A percentile compares a stretch with the other conserved stretches of the same genome.
These are phyloP conservation scores for Aspergillus nidulans DNA, from an alignment of 495 filamentous ascomycete species.

Conservation along the genomic window DNA sequence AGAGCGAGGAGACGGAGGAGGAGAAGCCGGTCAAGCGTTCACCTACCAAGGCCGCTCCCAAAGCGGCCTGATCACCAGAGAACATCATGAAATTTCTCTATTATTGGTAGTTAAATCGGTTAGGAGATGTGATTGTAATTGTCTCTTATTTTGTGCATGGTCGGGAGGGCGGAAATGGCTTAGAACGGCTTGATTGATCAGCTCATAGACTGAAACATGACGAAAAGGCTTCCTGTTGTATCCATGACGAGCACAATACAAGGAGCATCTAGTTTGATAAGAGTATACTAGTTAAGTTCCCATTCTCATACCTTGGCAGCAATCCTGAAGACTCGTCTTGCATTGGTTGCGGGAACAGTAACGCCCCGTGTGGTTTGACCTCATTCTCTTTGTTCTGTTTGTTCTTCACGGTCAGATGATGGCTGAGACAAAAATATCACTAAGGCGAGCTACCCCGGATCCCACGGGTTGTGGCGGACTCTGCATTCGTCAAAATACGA, in stretches of 20 bases:
- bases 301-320: background rate
- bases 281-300: background rate
- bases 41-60: slow-evolving; percentile 10
- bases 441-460: background rate
- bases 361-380: background rate
- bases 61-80: background rate
- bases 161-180: background rate
- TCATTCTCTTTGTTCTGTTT: background rate
- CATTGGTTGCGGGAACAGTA: background rate
- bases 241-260: background rate
- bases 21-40: slow-evolving; percentile 20
- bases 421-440: background rate
- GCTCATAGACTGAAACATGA: slow-evolving; percentile 6
- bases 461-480: background rate
- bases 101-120: background rate
- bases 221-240: background rate
- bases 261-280: background rate
- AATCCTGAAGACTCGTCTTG: background rate
- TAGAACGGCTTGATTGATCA: background rate
- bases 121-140: background rate
- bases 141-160: background rate
- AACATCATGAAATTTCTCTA: background rate
- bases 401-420: slow-evolving; percentile 1
- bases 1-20: slow-evolving; percentile 30
- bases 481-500: background rate